phyloP scores from a whole-genome alignment of 331 rosid genomes.

The Ulmus americana region DNA sequence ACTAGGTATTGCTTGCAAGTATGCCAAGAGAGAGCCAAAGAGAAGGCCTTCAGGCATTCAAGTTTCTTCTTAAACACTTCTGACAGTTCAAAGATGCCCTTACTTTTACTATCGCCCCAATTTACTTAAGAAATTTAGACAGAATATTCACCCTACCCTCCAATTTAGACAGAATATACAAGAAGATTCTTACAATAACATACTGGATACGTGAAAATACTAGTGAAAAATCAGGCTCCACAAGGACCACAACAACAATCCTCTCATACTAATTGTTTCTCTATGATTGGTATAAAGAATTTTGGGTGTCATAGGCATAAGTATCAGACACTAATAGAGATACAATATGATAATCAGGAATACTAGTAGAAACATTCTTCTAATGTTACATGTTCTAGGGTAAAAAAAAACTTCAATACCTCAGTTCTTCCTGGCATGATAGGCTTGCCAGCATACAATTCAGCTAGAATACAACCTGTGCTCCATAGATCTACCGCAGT shows the following conservation, averaged over 20 bases:
- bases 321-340: neutral
- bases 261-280: neutral
- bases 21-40: too few species aligned
- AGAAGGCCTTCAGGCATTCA: too few species aligned
- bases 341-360: neutral
- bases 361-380: conserved; percentile 8
- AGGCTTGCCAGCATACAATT: conserved; percentile 84
- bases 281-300: neutral
- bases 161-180: neutral
- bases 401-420: conserved; percentile 34
- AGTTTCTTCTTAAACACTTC: too few species aligned
- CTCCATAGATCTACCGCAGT: conserved; percentile 88
- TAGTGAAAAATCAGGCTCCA: neutral
- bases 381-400: conserved; percentile 10
- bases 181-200: too few species aligned
- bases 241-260: too few species aligned
- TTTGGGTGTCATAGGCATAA: too few species aligned
- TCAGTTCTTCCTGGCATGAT: conserved; percentile 95
- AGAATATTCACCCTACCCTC: neutral
- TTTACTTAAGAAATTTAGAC: neutral
- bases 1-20: too few species aligned
- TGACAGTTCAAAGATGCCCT: neutral
- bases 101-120: neutral
- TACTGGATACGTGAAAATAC: too few species aligned
- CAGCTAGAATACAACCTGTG: conserved; percentile 91